phyloP scores from a whole-genome alignment of 192 early-diverging fungal species.

The Gamsiella multidivaricata region DNA sequence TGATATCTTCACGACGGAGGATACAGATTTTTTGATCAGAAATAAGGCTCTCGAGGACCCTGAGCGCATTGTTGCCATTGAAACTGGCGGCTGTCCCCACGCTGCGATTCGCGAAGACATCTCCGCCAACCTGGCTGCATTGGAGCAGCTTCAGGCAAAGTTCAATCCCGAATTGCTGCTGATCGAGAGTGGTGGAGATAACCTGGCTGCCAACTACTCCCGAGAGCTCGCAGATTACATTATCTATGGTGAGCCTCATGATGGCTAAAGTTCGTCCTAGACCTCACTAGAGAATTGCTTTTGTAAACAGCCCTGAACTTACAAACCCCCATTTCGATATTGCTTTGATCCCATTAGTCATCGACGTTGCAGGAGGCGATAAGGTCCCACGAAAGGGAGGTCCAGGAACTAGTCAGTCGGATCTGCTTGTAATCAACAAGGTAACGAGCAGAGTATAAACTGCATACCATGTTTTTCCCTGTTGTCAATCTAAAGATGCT shows the following conservation, averaged over 20 bases:
- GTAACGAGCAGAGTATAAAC: too few relatives aligned
- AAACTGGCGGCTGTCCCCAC: slow-evolving; percentile 96
- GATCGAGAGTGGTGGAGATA: slow-evolving; percentile 95
- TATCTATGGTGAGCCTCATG: slow-evolving; percentile 85
- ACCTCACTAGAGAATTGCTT: neutral
- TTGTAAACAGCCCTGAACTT: too few relatives aligned
- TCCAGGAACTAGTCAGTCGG: slow-evolving; percentile 96
- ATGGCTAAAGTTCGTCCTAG: too few relatives aligned
- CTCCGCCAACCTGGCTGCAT: slow-evolving; percentile 91
- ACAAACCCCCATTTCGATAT: too few relatives aligned
- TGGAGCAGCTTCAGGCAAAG: slow-evolving; percentile 88
- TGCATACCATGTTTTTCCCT: neutral
- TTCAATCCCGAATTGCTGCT: slow-evolving; percentile 87
- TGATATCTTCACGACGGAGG: slow-evolving; percentile 97
- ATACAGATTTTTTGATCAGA: slow-evolving; percentile 93
- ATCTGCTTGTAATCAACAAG: slow-evolving; percentile 96
- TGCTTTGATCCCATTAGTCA: slow-evolving; percentile 63
- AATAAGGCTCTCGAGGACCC: slow-evolving; percentile 85
- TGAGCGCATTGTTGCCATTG: slow-evolving; percentile 92
- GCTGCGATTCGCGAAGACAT: slow-evolving; percentile 96
- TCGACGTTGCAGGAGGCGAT: slow-evolving; percentile 97
- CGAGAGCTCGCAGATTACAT: slow-evolving; percentile 89
- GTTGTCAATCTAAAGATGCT: neutral
- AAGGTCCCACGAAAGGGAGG: slow-evolving; percentile 98
- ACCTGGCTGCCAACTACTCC: slow-evolving; percentile 88